Base-by-base conservation (phyloP, 306 rosid species). In the Pachyrhizus erosus region DNA sequence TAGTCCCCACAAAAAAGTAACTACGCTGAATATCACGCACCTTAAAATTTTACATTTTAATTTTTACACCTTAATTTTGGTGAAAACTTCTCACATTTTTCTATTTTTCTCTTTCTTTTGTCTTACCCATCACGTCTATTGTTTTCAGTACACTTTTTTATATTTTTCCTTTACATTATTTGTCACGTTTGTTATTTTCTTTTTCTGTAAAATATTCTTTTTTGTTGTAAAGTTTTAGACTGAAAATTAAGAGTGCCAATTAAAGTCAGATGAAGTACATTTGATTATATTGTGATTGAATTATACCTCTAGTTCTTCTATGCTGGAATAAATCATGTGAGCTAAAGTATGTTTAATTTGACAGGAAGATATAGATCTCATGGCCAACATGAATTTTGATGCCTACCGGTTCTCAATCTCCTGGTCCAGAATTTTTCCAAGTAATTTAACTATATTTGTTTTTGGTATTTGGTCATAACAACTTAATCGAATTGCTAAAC, bases 361-460 rank as follows among this genome's bases (percentile, higher is more conserved):
- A 39, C 91, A 95, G 98, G 93, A 91, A 86, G 98, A 95, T 72
- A 61, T 93, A 73, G 91, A 95, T 82, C 51, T 93, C 84, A 90
- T 95, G 96, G 85, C 83, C 42, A 87, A 75, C 1, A 84, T 88
- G 37, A 90, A 95, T 69, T 95, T 95, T 64, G 99, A 93, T 80
- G 98, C 97, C 29, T 95, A 95, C 83, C 89, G 98, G 15, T 95
- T 93, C 86, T 95, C 98, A 24, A 95, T 95, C 81, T 95, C 98
- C 6, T 95, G 98, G 98, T 91, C 98, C 84, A 91, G 98, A 87
- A 93, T 95, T 81, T 95, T 93, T 48, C 98, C 98, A 84, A 65
- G 98, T 94, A 86, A 87, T 43, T 60, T 8, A 49, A 51, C 42
- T 40, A 0, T 24, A 51, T 42, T 64, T 57, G 3, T 27, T 49